Evolutionary conservation across 306 rosid genomes (phyloP).

Genomic region (Aeschynomene evenia): DNA sequence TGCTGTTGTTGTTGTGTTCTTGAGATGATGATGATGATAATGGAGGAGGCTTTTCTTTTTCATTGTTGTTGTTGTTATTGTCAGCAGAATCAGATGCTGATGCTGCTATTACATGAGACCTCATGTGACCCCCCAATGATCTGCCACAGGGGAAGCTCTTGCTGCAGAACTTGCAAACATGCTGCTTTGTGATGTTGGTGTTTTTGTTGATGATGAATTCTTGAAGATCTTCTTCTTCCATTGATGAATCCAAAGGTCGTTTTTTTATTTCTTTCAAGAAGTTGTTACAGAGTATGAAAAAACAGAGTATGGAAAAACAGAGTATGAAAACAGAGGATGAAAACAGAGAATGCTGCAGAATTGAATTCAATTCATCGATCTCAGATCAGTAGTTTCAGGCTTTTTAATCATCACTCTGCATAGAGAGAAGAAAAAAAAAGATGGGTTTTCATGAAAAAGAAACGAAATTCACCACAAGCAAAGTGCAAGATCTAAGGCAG

Average conservation of each 20-base stretch:
- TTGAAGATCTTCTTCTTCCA: constrained; percentile 61
- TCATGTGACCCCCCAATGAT: constrained; percentile 97
- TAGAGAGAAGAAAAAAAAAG: neutral
- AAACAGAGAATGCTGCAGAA: constrained; percentile 42
- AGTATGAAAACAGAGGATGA: no score
- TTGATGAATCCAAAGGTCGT: constrained; percentile 12
- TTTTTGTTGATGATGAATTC: constrained; percentile 19
- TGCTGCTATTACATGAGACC: constrained; percentile 69
- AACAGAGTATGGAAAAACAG: no score
- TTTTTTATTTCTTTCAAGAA: neutral
- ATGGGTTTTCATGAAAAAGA: no score
- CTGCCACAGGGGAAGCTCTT: constrained; percentile 82
- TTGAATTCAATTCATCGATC: constrained; percentile 43
- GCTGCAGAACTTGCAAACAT: constrained; percentile 79
- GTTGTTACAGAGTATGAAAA: no score
- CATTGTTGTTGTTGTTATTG: no score
- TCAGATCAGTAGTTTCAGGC: constrained; percentile 48
- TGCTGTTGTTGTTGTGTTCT: constrained; percentile 28
- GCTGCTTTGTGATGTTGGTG: no score
- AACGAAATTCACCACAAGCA: constrained; percentile 9
- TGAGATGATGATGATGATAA: constrained; percentile 22
- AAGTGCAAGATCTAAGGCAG: constrained; percentile 61
- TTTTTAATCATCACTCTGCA: constrained; percentile 25
- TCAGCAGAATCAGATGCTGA: constrained; percentile 37
- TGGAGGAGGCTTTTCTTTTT: constrained; percentile 40